Evolutionary conservation across 768 basidiomycete species (phyloP), one percentile per base, ranked within the genome.

Genomic region (Tricholomella constricta): DNA sequence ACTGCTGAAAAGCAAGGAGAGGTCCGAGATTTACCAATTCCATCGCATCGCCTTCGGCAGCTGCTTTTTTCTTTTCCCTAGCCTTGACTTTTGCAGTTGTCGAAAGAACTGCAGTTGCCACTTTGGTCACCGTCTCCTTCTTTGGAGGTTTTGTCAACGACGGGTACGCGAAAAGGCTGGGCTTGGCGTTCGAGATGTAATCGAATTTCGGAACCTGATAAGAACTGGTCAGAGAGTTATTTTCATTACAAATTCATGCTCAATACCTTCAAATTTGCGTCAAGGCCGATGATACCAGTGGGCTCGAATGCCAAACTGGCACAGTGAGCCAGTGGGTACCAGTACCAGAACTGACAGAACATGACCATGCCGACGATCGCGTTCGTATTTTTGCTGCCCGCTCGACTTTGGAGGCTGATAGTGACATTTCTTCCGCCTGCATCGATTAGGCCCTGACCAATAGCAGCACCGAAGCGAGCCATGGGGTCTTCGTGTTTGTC

Each of bases 341-440:
- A 99, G 69, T 98, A 98, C 97, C 97, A 99, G 74, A 99, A 98
- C 70, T 99, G 97, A 64, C 91, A 91, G 77, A 99, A 99, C 66
- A 99, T 72, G 15, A 90, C 86, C 89, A 98, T 94, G n/a, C 97
- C 97, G 29, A 98, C 93, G 57, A 98, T 91, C 2, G 96, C 94
- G 42, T 82, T 91, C 60, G 94, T 95, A 68, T 98, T 96, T 59
- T 84, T 82, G 59, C 89, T 94, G 8, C 97, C 97, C 2, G 93
- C 93, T 54, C 91, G 85, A 66, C 93, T 97, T 67, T 94, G 90
- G 51, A 98, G 74, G 64, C 85, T 93, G 66, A 99, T 94, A 10
- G 95, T 97, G 48, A 90, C 93, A 65, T 99, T 99, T 41, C 96
- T 79, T 20, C 97, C 97, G 43, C 97, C 96, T 25, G 97, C 96